Base-by-base conservation (phyloP, 805 yeast species). In the Zygosaccharomyces siamensis region DNA sequence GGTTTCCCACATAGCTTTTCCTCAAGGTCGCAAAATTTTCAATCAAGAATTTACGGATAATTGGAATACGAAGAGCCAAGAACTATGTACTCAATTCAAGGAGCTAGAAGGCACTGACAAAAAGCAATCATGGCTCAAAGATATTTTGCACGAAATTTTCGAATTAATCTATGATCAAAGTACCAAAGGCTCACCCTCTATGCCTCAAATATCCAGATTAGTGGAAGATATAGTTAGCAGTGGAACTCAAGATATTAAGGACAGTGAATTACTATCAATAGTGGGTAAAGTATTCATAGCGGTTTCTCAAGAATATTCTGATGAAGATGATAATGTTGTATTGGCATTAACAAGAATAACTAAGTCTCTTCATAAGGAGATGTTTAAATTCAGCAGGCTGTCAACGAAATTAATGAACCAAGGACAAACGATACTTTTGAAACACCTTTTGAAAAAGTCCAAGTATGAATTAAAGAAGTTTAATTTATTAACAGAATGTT, bases 401-500 rank as follows among this genome's bases (percentile, higher is more conserved):
- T 61, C 69, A 28, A 61, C 60, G 18, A 62, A 66, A 35, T 56
- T 70, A 30, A 47, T 58, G 35, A 41, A 50, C 4, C 57, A 61
- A 39, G 59, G 57, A 11, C 61, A 60, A 18, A 48, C 63, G 12
- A 43, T 41, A 2, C 43, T 55, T 1, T 48, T 67, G 28, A 57
- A 65, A 36, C 62, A 62, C 39, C 47, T 56, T 3, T 51, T 66
- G 38, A 62, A 57, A 33, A 61, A 55, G 49, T 47, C 68, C 2
- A 61, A 60, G 44, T 71, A 71, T 62, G 70, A 81, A 46, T 72
- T 72, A 54, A 65, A 63, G 59, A 79, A 82, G 54, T 88, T 72
- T 68, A 84, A 86, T 49, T 69, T 89, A 14, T 58, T 87, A 6
- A 78, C 81, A 43, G 96, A 90, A 63, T 85, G 85, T 52, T 71